phyloP scores from a whole-genome alignment of 106 monocot genomes.

The Allium sativum region DNA sequence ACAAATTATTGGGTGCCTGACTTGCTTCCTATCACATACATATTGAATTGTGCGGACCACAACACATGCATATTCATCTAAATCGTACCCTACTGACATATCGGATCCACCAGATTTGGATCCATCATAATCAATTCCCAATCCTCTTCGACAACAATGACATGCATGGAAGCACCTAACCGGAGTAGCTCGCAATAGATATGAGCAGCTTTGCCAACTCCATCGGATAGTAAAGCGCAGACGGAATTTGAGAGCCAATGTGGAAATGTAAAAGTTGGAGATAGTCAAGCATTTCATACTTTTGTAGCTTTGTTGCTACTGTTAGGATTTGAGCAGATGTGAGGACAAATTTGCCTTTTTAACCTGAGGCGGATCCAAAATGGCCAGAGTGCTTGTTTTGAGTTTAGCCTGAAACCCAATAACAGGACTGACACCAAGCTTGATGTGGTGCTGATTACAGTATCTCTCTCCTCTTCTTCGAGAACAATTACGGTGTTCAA shows the following conservation, averaged over 20 bases:
- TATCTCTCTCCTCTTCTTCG: slow-evolving; percentile 72
- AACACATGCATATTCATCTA: slow-evolving; percentile 54
- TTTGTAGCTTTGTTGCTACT: slow-evolving; percentile 34
- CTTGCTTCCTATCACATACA: slow-evolving; percentile 50
- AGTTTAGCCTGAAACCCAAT: slow-evolving; percentile 71
- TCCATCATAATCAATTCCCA: slow-evolving; percentile 80
- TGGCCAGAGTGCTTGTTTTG: slow-evolving; percentile 66
- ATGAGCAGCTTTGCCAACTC: slow-evolving; percentile 57
- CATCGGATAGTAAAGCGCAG: slow-evolving; percentile 49
- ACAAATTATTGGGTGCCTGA: slow-evolving; percentile 65
- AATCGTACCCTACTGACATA: slow-evolving; percentile 59
- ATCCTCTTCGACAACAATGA: slow-evolving; percentile 80
- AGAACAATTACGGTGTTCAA: slow-evolving; percentile 75
- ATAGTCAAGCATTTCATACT: slow-evolving; percentile 59
- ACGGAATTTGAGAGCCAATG: slow-evolving; percentile 71
- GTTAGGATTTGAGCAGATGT: slow-evolving; percentile 45
- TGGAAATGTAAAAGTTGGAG: slow-evolving; percentile 78
- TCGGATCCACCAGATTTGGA: slow-evolving; percentile 49
- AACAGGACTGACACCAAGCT: slow-evolving; percentile 38
- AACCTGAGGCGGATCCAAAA: slow-evolving; percentile 65
- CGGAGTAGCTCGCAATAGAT: slow-evolving; percentile 57
- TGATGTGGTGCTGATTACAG: slow-evolving; percentile 25
- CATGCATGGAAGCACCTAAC: slow-evolving; percentile 57
- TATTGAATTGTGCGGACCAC: slow-evolving; percentile 40
- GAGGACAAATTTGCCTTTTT: slow-evolving; percentile 72